These are phyloP conservation scores for Cystoderma amianthinum DNA, from an alignment of 768 basidiomycete species.

Conservation along the genomic window DNA sequence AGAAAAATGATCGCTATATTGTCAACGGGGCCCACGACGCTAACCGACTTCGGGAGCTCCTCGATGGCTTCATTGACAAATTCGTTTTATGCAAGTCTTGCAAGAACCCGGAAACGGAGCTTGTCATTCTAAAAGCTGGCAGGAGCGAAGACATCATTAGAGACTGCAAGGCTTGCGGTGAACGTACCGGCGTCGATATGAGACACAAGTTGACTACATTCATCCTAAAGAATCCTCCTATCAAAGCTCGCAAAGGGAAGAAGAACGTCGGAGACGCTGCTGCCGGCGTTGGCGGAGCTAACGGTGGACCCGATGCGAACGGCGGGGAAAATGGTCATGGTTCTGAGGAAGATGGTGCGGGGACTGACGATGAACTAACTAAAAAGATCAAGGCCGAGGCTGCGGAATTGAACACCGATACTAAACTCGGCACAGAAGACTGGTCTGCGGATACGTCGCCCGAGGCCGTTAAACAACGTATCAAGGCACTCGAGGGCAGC, in stretches of 20 bases:
- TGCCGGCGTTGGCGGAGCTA: constrained; percentile 37
- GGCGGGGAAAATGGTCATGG: constrained; percentile 30
- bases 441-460: constrained; percentile 93
- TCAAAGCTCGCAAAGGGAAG: constrained; percentile 72
- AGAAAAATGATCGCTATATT: constrained; percentile 96
- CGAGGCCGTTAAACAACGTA: constrained; percentile 80
- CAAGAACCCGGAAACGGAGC: constrained; percentile 99
- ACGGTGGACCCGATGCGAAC: constrained; percentile 26
- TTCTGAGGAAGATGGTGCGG: constrained; percentile 47
- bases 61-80: constrained; percentile 97
- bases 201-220: constrained; percentile 94
- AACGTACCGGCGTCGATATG: constrained; percentile 90
- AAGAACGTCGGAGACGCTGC: constrained; percentile 47
- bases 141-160: constrained; percentile 80
- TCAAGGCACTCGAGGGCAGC: constrained; percentile 59
- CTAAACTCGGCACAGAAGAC: constrained; percentile 59
- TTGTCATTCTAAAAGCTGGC: constrained; percentile 82
- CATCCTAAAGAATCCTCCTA: constrained; percentile 96
- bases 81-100: constrained; percentile 95
- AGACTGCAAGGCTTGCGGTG: constrained; percentile 98
- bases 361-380: constrained; percentile 84
- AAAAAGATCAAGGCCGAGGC: constrained; percentile 91
- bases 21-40: constrained; percentile 97
- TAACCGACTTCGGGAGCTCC: constrained; percentile 85
- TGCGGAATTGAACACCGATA: constrained; percentile 60